Evolutionary conservation across 331 rosid species (phyloP).

Genomic region (Acacia concinna): DNA sequence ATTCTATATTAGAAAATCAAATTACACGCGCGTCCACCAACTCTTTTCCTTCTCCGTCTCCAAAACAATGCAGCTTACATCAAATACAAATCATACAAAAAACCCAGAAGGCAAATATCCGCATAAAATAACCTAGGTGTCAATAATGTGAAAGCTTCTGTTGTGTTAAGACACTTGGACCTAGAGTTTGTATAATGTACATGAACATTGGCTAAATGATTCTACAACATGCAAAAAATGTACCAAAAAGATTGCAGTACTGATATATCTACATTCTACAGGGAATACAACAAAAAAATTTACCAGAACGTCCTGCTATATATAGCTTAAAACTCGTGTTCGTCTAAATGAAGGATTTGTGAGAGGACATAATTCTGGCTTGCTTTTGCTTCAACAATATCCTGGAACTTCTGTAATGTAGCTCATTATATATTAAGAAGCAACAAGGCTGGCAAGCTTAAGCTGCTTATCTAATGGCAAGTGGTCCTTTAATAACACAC

Average conservation of each 20-base stretch:
- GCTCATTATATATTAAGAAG: conserved; percentile 32
- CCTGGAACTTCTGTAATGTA: conserved; percentile 1
- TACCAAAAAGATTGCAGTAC: not conserved
- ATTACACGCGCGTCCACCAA: not conserved
- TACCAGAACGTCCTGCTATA: not conserved
- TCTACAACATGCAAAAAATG: not conserved
- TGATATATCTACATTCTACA: too few species aligned
- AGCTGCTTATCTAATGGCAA: conserved; percentile 87
- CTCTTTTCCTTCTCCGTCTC: not conserved
- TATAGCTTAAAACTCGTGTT: not conserved
- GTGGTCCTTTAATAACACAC: conserved; percentile 57
- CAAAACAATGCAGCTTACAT: not conserved
- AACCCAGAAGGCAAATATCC: not conserved
- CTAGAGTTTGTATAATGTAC: not conserved
- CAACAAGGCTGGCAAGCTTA: conserved; percentile 60
- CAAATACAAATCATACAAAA: not conserved
- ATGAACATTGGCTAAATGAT: not conserved
- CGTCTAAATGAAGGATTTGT: conserved; percentile 13
- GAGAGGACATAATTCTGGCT: not conserved
- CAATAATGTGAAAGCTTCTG: not conserved
- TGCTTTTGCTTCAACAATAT: not conserved
- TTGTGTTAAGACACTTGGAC: not conserved
- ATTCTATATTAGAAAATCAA: not conserved
- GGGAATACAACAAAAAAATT: not conserved
- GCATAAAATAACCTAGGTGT: not conserved